Conservation (phyloP, 495 filamentous ascomycete genomes). For the Rostrohypoxylon terebratum region DNA sequence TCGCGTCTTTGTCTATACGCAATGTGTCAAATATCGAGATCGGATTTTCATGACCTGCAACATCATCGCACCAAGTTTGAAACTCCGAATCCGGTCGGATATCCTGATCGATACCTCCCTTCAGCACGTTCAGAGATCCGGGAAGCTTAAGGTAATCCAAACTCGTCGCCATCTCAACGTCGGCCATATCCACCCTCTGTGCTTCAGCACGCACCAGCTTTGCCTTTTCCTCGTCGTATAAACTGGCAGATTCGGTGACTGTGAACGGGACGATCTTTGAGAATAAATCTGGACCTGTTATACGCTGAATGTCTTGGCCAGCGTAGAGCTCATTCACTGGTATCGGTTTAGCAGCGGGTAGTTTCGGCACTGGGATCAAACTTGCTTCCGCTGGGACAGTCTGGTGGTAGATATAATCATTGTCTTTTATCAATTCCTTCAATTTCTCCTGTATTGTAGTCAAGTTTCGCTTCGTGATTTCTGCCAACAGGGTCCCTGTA, state of each 20-base stretch:
- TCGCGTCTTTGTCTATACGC: conserved; percentile 78
- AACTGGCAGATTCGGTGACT: conserved; percentile 93
- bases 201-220: conserved; percentile 94
- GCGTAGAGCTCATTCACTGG: conserved; percentile 97
- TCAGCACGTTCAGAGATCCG: conserved; percentile 87
- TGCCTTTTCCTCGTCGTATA: conserved; percentile 99
- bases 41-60: conserved; percentile 83
- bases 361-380: conserved; percentile 83
- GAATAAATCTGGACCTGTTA: conserved; percentile 97
- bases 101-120: conserved; percentile 92
- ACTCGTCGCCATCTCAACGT: conserved; percentile 95
- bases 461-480: conserved; percentile 85
- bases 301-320: conserved; percentile 94
- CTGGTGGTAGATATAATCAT: conserved; percentile 98
- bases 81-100: conserved; percentile 91
- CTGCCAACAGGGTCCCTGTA: conserved; percentile 74
- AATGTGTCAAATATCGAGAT: conserved; percentile 79
- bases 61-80: conserved; percentile 89
- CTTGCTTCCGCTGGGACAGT: conserved; percentile 85
- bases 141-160: conserved; percentile 94
- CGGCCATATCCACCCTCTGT: conserved; percentile 88
- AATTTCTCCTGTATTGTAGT: conserved; percentile 84
- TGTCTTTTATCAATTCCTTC: conserved; percentile 83
- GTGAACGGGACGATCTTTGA: conserved; percentile 96
- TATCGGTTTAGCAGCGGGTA: conserved; percentile 97